A percentile compares a stretch with the other conserved stretches of the same genome.
These are phyloP conservation scores for Aspergillus sclerotiicarbonarius DNA, from an alignment of 495 filamentous ascomycete species.

Conservation along the genomic window DNA sequence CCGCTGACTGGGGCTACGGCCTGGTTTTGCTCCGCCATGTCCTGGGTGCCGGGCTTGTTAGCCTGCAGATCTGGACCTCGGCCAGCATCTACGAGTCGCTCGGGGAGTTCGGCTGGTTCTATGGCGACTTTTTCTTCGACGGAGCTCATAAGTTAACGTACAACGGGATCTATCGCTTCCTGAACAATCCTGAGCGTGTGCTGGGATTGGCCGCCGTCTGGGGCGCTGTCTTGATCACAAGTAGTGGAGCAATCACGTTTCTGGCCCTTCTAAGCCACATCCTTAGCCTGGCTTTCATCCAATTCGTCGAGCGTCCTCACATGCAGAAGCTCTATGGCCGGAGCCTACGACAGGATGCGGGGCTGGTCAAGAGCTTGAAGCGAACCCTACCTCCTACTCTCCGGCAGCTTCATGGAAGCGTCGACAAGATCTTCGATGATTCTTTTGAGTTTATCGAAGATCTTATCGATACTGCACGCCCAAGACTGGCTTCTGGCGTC, in stretches of 20 bases:
- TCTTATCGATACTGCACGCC: conserved; percentile 80
- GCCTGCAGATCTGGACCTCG: conserved; percentile 89
- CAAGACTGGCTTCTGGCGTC: conserved; percentile 82
- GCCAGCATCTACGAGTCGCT: conserved; percentile 94
- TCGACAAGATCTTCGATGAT: conserved; percentile 83
- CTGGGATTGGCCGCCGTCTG: conserved; percentile 93
- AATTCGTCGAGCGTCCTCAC: conserved; percentile 91
- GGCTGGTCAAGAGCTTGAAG: conserved; percentile 85
- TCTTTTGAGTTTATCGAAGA: conserved; percentile 88
- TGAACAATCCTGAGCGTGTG: conserved; percentile 96
- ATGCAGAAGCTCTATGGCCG: conserved; percentile 97
- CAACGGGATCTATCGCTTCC: conserved; percentile 93
- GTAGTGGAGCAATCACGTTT: conserved; percentile 77
- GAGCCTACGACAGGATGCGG: conserved; percentile 79
- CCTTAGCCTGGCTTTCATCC: conserved; percentile 81
- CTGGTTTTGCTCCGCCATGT: conserved; percentile 83
- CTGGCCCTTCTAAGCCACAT: conserved; percentile 83
- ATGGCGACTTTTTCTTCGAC: conserved; percentile 93
- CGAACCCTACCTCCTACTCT: conserved; percentile 82
- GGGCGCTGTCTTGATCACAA: conserved; percentile 90
- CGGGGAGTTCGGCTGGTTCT: conserved; percentile 99
- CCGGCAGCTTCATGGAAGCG: conserved; percentile 71
- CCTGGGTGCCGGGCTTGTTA: conserved; percentile 73
- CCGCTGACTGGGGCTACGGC: conserved; percentile 80
- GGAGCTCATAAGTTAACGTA: conserved; percentile 85